Conservation (phyloP, 495 filamentous ascomycete genomes). For the Filosporella fistucella region DNA sequence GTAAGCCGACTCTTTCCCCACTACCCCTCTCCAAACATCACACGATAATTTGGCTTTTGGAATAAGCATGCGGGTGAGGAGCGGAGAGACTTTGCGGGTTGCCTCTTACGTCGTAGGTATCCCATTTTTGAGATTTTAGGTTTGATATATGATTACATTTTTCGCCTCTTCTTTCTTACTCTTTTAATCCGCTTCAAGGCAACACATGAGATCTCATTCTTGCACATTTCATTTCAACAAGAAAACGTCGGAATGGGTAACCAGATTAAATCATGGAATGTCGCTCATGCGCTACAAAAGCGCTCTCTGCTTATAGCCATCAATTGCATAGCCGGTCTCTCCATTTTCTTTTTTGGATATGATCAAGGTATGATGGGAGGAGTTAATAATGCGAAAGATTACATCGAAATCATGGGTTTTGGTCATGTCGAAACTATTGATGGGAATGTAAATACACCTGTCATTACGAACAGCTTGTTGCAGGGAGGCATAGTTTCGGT, state of each 20-base stretch:
- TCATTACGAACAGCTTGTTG: constrained; percentile 56
- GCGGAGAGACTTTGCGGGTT: neutral
- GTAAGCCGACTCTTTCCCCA: neutral
- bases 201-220: no score
- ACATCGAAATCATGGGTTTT: constrained; percentile 62
- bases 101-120: neutral
- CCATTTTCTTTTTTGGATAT: constrained; percentile 29
- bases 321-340: constrained; percentile 55
- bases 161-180: no score
- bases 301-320: constrained; percentile 57
- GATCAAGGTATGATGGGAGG: constrained; percentile 61
- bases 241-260: constrained; percentile 3
- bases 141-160: neutral
- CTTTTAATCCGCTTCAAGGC: no score
- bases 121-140: neutral
- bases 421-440: constrained; percentile 46
- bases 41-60: neutral
- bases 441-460: constrained; percentile 29
- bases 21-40: neutral
- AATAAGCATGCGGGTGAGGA: neutral
- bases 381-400: constrained; percentile 62
- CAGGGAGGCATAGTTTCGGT: constrained; percentile 68
- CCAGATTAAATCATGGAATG: constrained; percentile 19
- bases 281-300: constrained; percentile 60
- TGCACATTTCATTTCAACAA: neutral